A percentile compares a stretch with the other conserved stretches of the same genome.
Evolutionary conservation across 345 rosid genomes (phyloP).

Genomic region (Boechera stricta): DNA sequence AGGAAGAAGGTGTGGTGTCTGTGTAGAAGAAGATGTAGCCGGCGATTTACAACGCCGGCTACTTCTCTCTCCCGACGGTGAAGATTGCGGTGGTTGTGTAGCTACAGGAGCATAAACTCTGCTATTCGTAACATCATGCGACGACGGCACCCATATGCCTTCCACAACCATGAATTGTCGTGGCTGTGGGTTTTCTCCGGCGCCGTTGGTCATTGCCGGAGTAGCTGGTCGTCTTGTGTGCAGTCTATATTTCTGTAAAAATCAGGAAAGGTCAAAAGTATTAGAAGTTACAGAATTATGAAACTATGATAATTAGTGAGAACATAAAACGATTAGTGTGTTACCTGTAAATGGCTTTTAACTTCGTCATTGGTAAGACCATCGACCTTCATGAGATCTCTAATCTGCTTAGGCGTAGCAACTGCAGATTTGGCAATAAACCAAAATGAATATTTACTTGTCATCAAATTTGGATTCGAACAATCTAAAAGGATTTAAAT

Average conservation of each 20-base stretch:
- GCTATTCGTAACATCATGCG: slow-evolving; percentile 45
- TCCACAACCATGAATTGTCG: slow-evolving; percentile 86
- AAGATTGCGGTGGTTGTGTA: slow-evolving; percentile 40
- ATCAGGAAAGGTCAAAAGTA: not conserved
- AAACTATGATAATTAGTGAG: not conserved
- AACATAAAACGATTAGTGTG: not conserved
- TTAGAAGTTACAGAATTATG: not conserved
- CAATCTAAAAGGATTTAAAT: not conserved
- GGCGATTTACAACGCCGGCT: slow-evolving; percentile 64
- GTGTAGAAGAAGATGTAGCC: slow-evolving; percentile 69
- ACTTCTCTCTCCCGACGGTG: slow-evolving; percentile 58
- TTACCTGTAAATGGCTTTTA: slow-evolving; percentile 97
- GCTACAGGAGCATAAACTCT: slow-evolving; percentile 64
- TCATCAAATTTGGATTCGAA: not conserved
- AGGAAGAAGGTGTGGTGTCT: slow-evolving; percentile 57
- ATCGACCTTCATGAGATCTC: slow-evolving; percentile 95
- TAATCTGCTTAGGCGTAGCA: slow-evolving; percentile 93
- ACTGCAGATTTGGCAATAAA: slow-evolving; percentile 47
- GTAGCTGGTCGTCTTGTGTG: slow-evolving; percentile 80
- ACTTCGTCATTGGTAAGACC: slow-evolving; percentile 95
- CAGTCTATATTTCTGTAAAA: slow-evolving; percentile 80
- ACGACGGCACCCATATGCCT: slow-evolving; percentile 76
- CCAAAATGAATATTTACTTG: not conserved
- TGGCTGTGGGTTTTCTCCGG: slow-evolving; percentile 50
- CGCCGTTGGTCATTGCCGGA: slow-evolving; percentile 23